A percentile compares a stretch with the other conserved stretches of the same genome.
Conservation (phyloP, 2,329 filamentous ascomycete species). For the Penicillium sp. region DNA sequence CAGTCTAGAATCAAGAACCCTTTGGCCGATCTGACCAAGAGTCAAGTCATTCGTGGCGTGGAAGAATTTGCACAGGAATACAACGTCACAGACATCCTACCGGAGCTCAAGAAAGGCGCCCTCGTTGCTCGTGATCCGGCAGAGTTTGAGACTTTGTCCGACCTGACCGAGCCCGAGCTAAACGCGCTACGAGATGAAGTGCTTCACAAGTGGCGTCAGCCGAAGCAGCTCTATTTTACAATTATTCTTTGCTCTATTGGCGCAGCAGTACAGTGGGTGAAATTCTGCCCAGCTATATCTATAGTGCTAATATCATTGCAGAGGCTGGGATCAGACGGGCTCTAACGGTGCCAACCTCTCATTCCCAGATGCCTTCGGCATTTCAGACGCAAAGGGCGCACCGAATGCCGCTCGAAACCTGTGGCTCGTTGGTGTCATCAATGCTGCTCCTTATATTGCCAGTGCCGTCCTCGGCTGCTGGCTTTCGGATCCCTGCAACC, state of each 20-base stretch:
- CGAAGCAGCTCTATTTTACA: constrained; percentile 51
- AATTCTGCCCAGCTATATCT: neutral
- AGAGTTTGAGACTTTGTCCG: constrained; percentile 47
- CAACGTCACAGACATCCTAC: constrained; percentile 43
- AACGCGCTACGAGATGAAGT: constrained; percentile 49
- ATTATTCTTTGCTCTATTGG: constrained; percentile 56
- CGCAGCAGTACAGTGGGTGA: constrained; percentile 52
- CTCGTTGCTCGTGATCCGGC: constrained; percentile 53
- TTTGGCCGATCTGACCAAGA: constrained; percentile 42
- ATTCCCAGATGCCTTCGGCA: constrained; percentile 51
- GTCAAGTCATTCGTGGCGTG: constrained; percentile 44
- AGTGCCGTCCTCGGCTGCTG: constrained; percentile 61
- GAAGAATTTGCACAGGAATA: constrained; percentile 46
- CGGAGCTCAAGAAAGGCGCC: constrained; percentile 51
- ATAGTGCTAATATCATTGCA: constrained; percentile 8
- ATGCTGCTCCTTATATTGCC: constrained; percentile 59
- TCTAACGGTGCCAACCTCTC: constrained; percentile 51
- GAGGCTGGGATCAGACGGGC: constrained; percentile 38
- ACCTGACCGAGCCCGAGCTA: constrained; percentile 46
- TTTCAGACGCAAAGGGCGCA: constrained; percentile 36
- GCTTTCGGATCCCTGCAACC: constrained; percentile 67
- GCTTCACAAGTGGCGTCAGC: constrained; percentile 54
- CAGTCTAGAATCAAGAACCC: constrained; percentile 48
- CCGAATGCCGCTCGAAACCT: constrained; percentile 43
- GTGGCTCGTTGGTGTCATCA: constrained; percentile 69